These are phyloP conservation scores for Paraphaeosphaeria minitans DNA, from an alignment of 2,329 filamentous ascomycete genomes.

Conservation along the genomic window DNA sequence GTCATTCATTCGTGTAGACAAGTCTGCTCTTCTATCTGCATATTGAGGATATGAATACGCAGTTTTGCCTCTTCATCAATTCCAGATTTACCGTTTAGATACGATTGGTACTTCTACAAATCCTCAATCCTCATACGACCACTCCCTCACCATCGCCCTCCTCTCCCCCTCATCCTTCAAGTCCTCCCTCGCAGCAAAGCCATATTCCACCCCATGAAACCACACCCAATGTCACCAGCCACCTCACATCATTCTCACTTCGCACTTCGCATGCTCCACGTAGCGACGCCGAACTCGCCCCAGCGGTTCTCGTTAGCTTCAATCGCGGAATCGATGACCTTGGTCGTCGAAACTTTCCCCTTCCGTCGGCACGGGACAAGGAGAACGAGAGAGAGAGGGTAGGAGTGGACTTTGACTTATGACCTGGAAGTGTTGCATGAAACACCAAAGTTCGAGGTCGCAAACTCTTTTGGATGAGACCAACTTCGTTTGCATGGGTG, in stretches of 20 bases:
- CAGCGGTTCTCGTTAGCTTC: conserved; percentile 13
- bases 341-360: conserved; percentile 24
- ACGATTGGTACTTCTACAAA: no score
- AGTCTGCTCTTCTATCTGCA: no score
- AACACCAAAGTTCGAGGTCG: not conserved
- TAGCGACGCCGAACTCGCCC: conserved; percentile 42
- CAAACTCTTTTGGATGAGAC: not conserved
- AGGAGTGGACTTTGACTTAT: not conserved
- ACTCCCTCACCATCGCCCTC: conserved; percentile 21
- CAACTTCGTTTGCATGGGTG: not conserved
- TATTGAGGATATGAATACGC: no score
- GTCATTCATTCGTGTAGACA: no score
- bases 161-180: conserved; percentile 21
- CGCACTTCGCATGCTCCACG: conserved; percentile 42
- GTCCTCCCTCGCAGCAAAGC: conserved; percentile 27
- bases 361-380: not conserved
- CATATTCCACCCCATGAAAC: conserved; percentile 35
- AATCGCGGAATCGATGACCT: conserved; percentile 10
- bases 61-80: no score
- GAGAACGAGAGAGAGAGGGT: not conserved
- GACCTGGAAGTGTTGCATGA: not conserved
- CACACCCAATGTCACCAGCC: conserved; percentile 41
- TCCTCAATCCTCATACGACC: conserved; percentile 5
- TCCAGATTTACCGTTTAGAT: no score
- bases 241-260: conserved; percentile 39